Conservation (phyloP, 2,329 filamentous ascomycete species). For the Fusarium acutatum region DNA sequence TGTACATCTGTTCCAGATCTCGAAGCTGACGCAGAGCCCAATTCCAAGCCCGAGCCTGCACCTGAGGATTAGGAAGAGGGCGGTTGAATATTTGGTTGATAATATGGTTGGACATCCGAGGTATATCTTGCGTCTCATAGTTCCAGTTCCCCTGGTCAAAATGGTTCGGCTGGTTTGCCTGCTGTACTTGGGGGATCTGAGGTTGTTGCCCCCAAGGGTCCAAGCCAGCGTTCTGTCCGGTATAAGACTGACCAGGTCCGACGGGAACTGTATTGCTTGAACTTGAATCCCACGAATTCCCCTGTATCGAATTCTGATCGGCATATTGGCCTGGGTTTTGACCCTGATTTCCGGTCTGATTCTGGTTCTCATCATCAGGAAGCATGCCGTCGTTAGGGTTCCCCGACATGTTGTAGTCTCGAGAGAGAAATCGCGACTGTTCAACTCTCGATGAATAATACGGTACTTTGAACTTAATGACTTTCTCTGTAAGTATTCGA, state of each 20-base stretch:
- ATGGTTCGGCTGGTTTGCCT: neutral
- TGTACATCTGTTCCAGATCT: neutral
- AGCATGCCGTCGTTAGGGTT: accelerated
- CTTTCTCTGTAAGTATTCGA: neutral
- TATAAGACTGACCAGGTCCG: neutral
- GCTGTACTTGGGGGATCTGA: neutral
- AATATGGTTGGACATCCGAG: accelerated
- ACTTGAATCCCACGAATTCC: neutral
- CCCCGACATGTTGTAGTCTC: neutral
- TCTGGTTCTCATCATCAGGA: neutral
- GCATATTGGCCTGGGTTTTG: neutral
- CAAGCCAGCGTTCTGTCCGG: neutral
- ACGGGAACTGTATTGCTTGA: neutral
- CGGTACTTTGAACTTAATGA: neutral
- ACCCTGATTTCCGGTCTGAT: neutral
- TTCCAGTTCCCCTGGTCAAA: neutral
- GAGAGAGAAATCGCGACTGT: too few species aligned
- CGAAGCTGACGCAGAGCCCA: neutral
- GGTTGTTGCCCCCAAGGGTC: neutral
- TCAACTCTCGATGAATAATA: neutral
- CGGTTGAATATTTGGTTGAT: neutral
- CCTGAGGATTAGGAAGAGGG: neutral
- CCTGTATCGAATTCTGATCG: neutral
- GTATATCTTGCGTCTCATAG: neutral
- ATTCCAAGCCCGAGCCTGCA: neutral